phyloP scores from a whole-genome alignment of 805 yeast genomes.

The Spathaspora passalidarum region DNA sequence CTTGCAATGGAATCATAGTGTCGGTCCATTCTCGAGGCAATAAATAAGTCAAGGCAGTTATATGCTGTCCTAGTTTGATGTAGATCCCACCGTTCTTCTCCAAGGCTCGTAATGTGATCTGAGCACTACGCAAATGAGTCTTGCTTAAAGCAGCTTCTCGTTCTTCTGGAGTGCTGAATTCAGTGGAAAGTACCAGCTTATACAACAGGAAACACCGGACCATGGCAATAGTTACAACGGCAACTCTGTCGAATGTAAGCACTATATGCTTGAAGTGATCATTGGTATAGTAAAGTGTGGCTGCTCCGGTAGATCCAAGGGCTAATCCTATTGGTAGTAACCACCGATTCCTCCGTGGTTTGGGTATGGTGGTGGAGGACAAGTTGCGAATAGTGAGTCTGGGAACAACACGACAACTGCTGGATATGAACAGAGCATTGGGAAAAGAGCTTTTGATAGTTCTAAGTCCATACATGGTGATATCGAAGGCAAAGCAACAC shows the following conservation, averaged over 20 bases:
- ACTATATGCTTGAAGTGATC: constrained; percentile 32
- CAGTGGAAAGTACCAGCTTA: constrained; percentile 48
- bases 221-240: constrained; percentile 68
- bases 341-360: neutral
- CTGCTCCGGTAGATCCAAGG: constrained; percentile 23
- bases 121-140: constrained; percentile 77
- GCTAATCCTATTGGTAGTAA: constrained; percentile 20
- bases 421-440: too few species aligned
- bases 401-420: too few species aligned
- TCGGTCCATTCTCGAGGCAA: constrained; percentile 94
- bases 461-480: too few species aligned
- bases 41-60: constrained; percentile 87
- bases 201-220: constrained; percentile 71
- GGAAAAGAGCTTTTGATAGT: too few species aligned
- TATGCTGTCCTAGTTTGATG: constrained; percentile 93
- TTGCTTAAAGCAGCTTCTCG: constrained; percentile 51
- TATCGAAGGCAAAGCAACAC: too few species aligned
- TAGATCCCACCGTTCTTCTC: constrained; percentile 88
- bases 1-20: constrained; percentile 90
- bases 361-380: neutral
- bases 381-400: too few species aligned
- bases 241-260: constrained; percentile 47
- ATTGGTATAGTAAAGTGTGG: constrained; percentile 33
- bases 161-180: constrained; percentile 41
- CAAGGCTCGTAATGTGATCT: constrained; percentile 72